Percentiles rank a stretch among this genome's conserved stretches.
phyloP scores from a whole-genome alignment of 345 rosid genomes.

The Balakata baccata region DNA sequence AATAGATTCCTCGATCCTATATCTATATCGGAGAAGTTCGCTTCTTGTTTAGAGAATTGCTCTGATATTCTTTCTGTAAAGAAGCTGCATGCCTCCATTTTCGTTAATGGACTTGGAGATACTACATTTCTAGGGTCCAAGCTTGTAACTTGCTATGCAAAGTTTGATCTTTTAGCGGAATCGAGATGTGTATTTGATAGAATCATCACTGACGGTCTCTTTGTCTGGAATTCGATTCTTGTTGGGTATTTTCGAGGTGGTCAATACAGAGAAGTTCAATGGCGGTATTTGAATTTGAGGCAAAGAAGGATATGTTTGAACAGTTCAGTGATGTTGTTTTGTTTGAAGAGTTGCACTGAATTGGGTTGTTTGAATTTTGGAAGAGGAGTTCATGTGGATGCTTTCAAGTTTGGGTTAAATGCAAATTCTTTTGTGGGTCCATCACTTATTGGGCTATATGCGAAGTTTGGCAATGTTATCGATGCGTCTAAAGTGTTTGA shows the following conservation, averaged over 20 bases:
- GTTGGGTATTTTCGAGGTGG: conserved; percentile 23
- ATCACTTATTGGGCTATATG: conserved; percentile 26
- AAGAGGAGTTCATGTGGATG: conserved; percentile 31
- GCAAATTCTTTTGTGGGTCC: conserved; percentile 27
- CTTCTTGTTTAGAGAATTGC: conserved; percentile 20
- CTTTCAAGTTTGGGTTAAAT: conserved; percentile 27
- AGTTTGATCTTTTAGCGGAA: conserved; percentile 24
- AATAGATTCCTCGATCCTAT: not conserved
- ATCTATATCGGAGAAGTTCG: conserved; percentile 11
- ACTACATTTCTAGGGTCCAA: conserved; percentile 16
- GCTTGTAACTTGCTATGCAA: conserved; percentile 25
- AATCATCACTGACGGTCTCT: conserved; percentile 9
- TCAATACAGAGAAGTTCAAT: conserved; percentile 28
- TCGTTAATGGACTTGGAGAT: conserved; percentile 16
- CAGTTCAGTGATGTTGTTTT: conserved; percentile 19
- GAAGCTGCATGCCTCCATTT: conserved; percentile 33
- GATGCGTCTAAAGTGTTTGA: conserved; percentile 35
- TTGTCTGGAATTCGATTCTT: conserved; percentile 29
- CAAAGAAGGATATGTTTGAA: conserved; percentile 19
- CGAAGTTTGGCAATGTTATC: conserved; percentile 16
- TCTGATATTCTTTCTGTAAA: conserved; percentile 18
- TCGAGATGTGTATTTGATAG: conserved; percentile 28
- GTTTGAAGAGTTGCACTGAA: conserved; percentile 30
- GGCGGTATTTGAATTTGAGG: conserved; percentile 27
- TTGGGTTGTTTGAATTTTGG: conserved; percentile 27